phyloP scores from a whole-genome alignment of 179 eudicot species.

The Silene coronaria region DNA sequence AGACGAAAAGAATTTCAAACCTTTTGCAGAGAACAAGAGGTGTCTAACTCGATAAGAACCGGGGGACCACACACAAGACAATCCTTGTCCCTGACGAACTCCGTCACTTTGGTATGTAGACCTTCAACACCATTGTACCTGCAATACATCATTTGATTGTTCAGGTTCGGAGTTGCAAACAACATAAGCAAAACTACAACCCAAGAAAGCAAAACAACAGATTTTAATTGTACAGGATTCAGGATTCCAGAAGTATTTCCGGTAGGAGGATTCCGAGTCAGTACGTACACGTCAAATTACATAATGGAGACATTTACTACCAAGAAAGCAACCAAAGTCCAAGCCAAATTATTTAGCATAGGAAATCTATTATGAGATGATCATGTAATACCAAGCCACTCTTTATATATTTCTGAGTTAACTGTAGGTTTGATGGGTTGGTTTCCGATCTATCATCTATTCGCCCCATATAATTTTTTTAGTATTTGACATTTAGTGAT shows the following conservation, averaged over 20 bases:
- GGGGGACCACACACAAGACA: slow-evolving; percentile 97
- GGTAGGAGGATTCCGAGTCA: no score
- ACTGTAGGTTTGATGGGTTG: no score
- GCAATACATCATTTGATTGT: slow-evolving; percentile 16
- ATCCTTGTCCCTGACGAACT: slow-evolving; percentile 68
- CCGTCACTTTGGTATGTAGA: slow-evolving; percentile 83
- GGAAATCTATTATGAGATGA: no score
- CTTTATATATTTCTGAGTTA: no score
- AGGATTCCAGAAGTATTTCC: background rate
- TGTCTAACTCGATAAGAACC: slow-evolving; percentile 73
- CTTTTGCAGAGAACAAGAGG: slow-evolving; percentile 67
- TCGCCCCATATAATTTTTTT: no score
- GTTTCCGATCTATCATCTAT: no score
- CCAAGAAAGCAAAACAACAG: background rate
- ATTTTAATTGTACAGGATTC: background rate
- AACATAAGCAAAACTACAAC: background rate
- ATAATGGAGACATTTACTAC: background rate
- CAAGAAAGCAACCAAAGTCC: background rate
- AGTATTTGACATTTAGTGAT: no score
- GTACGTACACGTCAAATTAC: background rate
- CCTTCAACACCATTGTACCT: slow-evolving; percentile 96
- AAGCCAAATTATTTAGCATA: background rate
- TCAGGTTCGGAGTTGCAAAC: background rate
- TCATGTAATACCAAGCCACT: no score
- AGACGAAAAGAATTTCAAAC: slow-evolving; percentile 29